phyloP scores from a whole-genome alignment of 345 rosid species.

The Lenwebbia sp. region DNA sequence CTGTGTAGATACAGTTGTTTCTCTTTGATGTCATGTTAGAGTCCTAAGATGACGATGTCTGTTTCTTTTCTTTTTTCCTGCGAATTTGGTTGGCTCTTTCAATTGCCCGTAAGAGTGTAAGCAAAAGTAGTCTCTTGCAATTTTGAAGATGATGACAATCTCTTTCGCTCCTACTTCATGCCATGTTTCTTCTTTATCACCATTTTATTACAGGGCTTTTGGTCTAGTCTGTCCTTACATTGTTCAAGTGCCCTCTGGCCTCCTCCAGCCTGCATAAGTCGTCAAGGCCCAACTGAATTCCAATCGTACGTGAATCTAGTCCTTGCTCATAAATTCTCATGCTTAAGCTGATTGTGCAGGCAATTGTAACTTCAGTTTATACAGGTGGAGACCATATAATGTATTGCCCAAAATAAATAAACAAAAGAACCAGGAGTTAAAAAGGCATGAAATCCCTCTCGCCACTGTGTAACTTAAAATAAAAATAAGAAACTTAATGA shows the following conservation, averaged over 20 bases:
- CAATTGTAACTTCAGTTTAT: background rate
- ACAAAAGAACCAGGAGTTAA: too few species aligned
- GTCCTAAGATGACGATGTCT: background rate
- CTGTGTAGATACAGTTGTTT: constrained; percentile 47
- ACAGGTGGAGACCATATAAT: too few species aligned
- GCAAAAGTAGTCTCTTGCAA: constrained; percentile 16
- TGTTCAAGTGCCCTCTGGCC: background rate
- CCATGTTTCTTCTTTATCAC: background rate
- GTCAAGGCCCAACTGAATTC: background rate
- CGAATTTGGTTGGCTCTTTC: background rate
- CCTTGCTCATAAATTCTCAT: background rate
- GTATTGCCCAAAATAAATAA: too few species aligned
- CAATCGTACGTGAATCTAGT: background rate
- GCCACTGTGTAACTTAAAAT: too few species aligned
- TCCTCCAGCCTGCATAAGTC: background rate
- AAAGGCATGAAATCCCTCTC: too few species aligned
- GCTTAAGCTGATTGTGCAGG: background rate
- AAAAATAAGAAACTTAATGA: too few species aligned
- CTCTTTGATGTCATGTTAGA: constrained; percentile 14
- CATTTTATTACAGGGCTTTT: background rate
- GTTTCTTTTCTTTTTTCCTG: background rate
- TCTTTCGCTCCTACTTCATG: background rate
- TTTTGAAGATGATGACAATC: constrained; percentile 19
- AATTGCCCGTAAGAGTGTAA: background rate
- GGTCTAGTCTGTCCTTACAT: background rate